Evolutionary conservation across 495 filamentous ascomycete genomes (phyloP), one percentile per base, ranked within the genome.

Genomic region (Annulohypoxylon bovei): DNA sequence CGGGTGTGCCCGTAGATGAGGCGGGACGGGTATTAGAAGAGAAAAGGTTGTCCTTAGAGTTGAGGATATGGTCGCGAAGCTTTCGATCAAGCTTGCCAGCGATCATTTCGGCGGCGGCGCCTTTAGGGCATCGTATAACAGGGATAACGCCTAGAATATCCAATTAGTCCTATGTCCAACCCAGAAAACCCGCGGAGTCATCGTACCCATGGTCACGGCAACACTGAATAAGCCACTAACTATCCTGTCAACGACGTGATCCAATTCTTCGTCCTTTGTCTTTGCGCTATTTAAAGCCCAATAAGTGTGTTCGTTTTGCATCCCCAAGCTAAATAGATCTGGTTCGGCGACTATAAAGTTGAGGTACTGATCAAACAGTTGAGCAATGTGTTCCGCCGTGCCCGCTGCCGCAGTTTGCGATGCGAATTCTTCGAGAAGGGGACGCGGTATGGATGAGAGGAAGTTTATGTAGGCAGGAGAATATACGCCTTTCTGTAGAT

Each of bases 341-440:
- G 95, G 95, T 79, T 99, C 96, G 14, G 90, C 91, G 49, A 98
- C 95, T 61, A 98, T 92, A 77, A 98, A 99, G 76, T 99, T 99
- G 39, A 99, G 86, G 65, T 98, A 98, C 75, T 99, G 96, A 76
- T 99, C 96, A 73, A 90, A 99, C 33, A 99, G 89, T 73, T 97
- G 94, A 14, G 93, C 88, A 56, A 99, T 92, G 67, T 90, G 88
- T 70, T 98, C 95, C 2, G 93, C 88, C 2, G 93, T 95, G 11
- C 89, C 91, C 18, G 92, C 89, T 20, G 91, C 80, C 1, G 93
- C 96, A 35, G 95, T 95, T 75, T 96, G 88, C 16, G 90, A 86
- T 6, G 94, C 96, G 76, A 98, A 98, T 67, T 98, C 95, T 83
- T 99, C 96, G 55, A 99, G 89, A 23, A 99, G 84, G 12, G 94